These are phyloP conservation scores for Ajuga reptans DNA, from an alignment of 305 asterid species.

Conservation along the genomic window DNA sequence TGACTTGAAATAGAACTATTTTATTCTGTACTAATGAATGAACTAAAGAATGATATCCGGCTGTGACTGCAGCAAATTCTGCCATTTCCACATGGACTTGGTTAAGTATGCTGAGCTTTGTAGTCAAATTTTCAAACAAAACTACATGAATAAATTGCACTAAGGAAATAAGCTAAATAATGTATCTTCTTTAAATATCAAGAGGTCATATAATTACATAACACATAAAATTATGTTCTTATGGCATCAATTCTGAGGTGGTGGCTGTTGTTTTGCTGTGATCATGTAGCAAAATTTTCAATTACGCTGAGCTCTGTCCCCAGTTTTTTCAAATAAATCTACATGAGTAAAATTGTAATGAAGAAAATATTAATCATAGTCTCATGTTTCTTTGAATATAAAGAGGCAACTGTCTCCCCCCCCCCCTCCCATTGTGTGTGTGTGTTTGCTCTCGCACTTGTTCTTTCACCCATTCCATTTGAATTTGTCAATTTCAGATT, in stretches of 20 bases:
- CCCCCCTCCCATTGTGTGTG: not conserved
- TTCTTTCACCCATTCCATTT: conserved; percentile 4
- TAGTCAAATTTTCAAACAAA: not conserved
- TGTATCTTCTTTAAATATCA: not conserved
- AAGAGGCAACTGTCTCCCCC: not conserved
- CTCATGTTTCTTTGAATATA: not conserved
- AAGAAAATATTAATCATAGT: not conserved
- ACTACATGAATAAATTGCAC: not conserved
- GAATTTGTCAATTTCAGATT: conserved; percentile 45
- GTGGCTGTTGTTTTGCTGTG: not conserved
- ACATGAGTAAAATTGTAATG: not conserved
- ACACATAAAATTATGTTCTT: not conserved
- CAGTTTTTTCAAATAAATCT: not conserved
- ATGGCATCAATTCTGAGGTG: not conserved
- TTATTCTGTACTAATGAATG: not conserved
- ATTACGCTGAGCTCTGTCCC: not conserved
- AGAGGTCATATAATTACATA: not conserved
- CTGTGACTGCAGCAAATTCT: not conserved
- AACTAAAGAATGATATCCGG: not conserved
- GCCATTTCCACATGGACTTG: not conserved
- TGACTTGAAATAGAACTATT: not conserved
- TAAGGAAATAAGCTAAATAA: not conserved
- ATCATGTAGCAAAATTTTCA: not conserved
- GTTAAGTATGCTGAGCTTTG: not conserved
- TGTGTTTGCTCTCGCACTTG: not conserved